Evolutionary conservation across 768 basidiomycete genomes (phyloP), one percentile per base, ranked within the genome.

Genomic region (Lactarius trivialis): DNA sequence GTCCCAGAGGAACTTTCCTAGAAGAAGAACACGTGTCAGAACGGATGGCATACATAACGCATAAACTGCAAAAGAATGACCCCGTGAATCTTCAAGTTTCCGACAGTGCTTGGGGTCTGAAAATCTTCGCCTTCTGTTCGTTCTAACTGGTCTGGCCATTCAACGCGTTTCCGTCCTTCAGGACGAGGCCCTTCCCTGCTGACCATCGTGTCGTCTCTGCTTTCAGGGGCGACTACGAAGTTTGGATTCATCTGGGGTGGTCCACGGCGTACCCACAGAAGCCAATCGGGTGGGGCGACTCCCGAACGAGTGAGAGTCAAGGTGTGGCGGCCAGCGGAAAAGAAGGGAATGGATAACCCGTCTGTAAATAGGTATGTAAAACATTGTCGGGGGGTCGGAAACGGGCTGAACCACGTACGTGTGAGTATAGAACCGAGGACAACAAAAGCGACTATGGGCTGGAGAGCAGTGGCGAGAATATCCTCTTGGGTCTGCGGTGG

Each of bases 391-490:
- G 24, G 53, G 26, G 60, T 52, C n/a, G 21, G 32, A 11, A 48
- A 26, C n/a, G 45, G 55, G 7, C 12, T 32, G 41, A 63, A 28
- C 30, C 39, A 72, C 86, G 68, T 72, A 91, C 90, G 91, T 57
- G 85, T 81, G 67, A 96, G 75, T 68, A 97, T 93, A 3, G 93
- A 97, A 5, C 84, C 80, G 1, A 98, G 77, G 2, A 98, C 93
- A 50, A 96, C 75, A 71, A 97, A 98, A 7, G 89, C 79, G 0
- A 94, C 90, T 53, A 98, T 86, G 1, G 93, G 90, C 67, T 92
- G 85, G 14, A 97, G 78, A 7, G 76, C 79, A 5, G 82, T 80
- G 0, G 86, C 82, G n/a, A 98, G 79, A 17, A 86, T 67, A 65
- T 97, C 91, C 52, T 84, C 77, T 67, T 90, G 86, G 48, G 79